Evolutionary conservation across 2,329 filamentous ascomycete species (phyloP).

Genomic region (Trichophyton rubrum): DNA sequence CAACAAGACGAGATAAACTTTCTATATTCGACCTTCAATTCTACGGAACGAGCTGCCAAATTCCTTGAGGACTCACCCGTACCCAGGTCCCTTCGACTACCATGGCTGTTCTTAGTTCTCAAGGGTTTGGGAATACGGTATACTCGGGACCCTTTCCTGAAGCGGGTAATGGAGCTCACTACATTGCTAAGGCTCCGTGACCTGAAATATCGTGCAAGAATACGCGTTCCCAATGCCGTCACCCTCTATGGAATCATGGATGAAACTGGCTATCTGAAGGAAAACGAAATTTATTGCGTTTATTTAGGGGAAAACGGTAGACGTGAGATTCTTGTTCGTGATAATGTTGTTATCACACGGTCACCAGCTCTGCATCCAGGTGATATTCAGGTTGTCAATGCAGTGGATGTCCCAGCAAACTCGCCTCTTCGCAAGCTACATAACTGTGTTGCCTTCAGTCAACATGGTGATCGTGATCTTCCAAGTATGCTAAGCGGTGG

Average conservation of each 20-base stretch:
- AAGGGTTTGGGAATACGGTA: slow-evolving; percentile 50
- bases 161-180: slow-evolving; percentile 55
- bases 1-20: slow-evolving; percentile 51
- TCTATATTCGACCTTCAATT: slow-evolving; percentile 48
- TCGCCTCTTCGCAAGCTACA: slow-evolving; percentile 51
- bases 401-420: slow-evolving; percentile 39
- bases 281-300: slow-evolving; percentile 56
- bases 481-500: slow-evolving; percentile 69
- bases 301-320: slow-evolving; percentile 34
- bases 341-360: slow-evolving; percentile 53
- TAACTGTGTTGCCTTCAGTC: slow-evolving; percentile 71
- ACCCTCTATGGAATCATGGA: slow-evolving; percentile 77
- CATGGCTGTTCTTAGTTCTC: slow-evolving; percentile 50
- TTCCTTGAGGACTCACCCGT: slow-evolving; percentile 54
- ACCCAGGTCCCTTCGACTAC: slow-evolving; percentile 48
- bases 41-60: slow-evolving; percentile 47
- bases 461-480: slow-evolving; percentile 56
- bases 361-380: slow-evolving; percentile 72
- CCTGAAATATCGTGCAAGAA: slow-evolving; percentile 67
- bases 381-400: slow-evolving; percentile 56
- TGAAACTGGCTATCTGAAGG: slow-evolving; percentile 55
- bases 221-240: slow-evolving; percentile 56
- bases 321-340: slow-evolving; percentile 24
- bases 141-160: slow-evolving; percentile 55
- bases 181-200: slow-evolving; percentile 59